These are phyloP conservation scores for Hypocreales sp. DNA, from an alignment of 2,329 filamentous ascomycete genomes.

Conservation along the genomic window DNA sequence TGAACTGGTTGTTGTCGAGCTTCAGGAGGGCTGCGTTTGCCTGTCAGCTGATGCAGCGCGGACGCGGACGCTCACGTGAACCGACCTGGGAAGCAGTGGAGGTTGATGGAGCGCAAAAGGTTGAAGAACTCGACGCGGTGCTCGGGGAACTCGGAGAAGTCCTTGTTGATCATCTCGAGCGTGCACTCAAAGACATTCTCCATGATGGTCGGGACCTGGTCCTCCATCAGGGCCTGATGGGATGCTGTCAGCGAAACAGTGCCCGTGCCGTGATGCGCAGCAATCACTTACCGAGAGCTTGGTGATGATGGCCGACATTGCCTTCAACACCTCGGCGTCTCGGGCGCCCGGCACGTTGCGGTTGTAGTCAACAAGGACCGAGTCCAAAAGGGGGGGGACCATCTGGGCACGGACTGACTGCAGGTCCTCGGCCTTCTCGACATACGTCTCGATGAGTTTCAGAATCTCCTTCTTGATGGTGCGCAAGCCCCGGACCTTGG, in stretches of 20 bases:
- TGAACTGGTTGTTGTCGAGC: constrained; percentile 92
- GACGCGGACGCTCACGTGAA: neutral
- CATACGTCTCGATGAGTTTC: constrained; percentile 95
- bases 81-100: constrained; percentile 81
- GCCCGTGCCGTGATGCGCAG: no score
- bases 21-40: constrained; percentile 56
- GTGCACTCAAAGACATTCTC: constrained; percentile 98
- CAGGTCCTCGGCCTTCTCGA: constrained; percentile 93
- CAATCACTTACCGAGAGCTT: constrained; percentile 87
- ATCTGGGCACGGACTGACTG: constrained; percentile 88
- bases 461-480: constrained; percentile 99
- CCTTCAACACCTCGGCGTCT: constrained; percentile 90
- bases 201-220: constrained; percentile 95
- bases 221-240: constrained; percentile 76
- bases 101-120: constrained; percentile 84
- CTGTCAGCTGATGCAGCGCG: neutral
- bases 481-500: constrained; percentile 82
- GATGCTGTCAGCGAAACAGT: no score
- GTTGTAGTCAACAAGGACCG: constrained; percentile 90
- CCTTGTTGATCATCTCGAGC: constrained; percentile 99
- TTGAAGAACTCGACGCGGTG: constrained; percentile 99
- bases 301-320: constrained; percentile 94
- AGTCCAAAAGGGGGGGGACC: constrained; percentile 89
- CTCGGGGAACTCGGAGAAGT: constrained; percentile 97
- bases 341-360: constrained; percentile 90